Base-by-base conservation (phyloP, 345 rosid genomes). In the Nasturtium officinale region DNA sequence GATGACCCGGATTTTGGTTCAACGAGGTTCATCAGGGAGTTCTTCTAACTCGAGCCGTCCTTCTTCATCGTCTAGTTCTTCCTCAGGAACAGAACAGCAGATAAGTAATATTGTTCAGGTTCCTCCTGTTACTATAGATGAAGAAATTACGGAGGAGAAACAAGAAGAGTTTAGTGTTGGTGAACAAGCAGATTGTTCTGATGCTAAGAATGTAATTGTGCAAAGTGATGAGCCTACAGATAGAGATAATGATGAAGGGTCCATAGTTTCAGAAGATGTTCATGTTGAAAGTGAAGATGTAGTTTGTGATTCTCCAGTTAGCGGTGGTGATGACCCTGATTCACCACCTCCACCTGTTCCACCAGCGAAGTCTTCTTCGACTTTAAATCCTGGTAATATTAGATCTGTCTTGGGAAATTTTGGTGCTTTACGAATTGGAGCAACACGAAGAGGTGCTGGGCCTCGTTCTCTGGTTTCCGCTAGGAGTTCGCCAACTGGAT, bases 1-100 rank as follows among this genome's bases (percentile, higher is more conserved):
- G 26, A 96, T 96, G 99, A 89, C 99, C 79, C 90, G 99, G 69
- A 85, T 96, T 71, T 78, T 92, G 83, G 90, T 92, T 83, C 99
- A 89, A 73, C 86, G 99, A 57, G 94, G 97, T 68, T 65, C 86
- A 4, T 78, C 91, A n/a, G 79, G 94, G 45, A 87, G 88, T 74
- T 91, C 97, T 79, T 90, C 97, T n/a, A 92, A 85, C 78, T 72
- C 83, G 9, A 84, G 57, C 72, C 94, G 96, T 42, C 57, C 91
- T 82, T 83, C 85, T 61, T 74, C 87, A 11, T 72, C 76, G 55
- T 74, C 90, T 40, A 86, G 87, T 87, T 80, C 91, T 13, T 77
- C 87, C n/a, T 77, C 86, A 55, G 83, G 86, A 62, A 45, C 83
- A 28, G 99, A 92, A 58, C 60, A 79, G 25, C 96, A 79, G 71